Evolutionary conservation across 139 green algal genomes (phyloP), one percentile per base, ranked within the genome.

Genomic region (Coelastrella sp.): DNA sequence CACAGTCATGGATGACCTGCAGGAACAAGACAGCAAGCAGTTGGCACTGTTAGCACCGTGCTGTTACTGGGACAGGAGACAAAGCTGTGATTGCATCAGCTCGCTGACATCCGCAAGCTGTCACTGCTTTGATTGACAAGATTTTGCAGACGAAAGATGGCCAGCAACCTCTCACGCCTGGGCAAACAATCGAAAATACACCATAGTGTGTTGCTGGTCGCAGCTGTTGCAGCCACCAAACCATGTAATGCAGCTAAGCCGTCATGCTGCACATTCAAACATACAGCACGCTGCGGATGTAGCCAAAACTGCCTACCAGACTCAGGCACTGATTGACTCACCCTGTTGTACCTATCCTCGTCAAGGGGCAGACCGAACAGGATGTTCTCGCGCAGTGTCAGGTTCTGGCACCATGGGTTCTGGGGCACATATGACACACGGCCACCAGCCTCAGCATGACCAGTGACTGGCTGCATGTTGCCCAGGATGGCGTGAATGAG

Each of bases 371-470:
- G 60, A 73, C 95, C 95, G 22, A 97, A 96, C 20, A 92, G 56
- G 83, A 97, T 96, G 92, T 96, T 96, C 73, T 96, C 92, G 54
- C 92, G 92, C 23, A 97, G 89, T 19, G 90, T 94, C 4, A 95
- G 94, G 92, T 97, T 97, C 90, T 96, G 93, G 79, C 97, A 95
- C 96, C 96, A 97, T 22, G 95, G 89, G 66, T 95, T 95, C 90
- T 96, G 94, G 8, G 93, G 92, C 73, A 94, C 92, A 57, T 94
- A 96, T 5, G 92, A 89, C 61, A 92, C 89, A 5, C 20, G 74
- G 80, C 93, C 93, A 32, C 89, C 92, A 22, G 92, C 87, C 73
- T 92, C 65, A 59, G 89, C 80, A 19, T 7, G 65, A 68, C 93
- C 93, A 14, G 73, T 59, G 22, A 90, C 68, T 47, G 93, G 80